Evolutionary conservation across 768 basidiomycete species (phyloP), one percentile per base, ranked within the genome.

Genomic region (Tricholomella constricta): DNA sequence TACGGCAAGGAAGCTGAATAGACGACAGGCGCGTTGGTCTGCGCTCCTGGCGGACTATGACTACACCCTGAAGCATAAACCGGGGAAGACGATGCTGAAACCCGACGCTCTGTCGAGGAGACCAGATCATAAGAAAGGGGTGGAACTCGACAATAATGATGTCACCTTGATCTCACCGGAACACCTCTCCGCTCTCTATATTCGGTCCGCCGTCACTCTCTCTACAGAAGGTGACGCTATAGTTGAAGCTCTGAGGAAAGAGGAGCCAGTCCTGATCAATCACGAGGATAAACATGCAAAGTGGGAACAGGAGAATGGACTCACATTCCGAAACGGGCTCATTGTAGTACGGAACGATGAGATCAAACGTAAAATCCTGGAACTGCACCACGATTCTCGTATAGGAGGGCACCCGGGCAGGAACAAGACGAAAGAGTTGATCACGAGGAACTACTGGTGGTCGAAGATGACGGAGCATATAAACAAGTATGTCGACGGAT

Each of bases 1-100:
- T n/a, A 67, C 62, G 3, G 57, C 73, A 1, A 62, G 71, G 43
- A 67, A 73, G 8, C 64, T 82, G 0, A 78, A n/a, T n/a, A n/a
- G n/a, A n/a, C n/a, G n/a, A n/a, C n/a, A n/a, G n/a, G n/a, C n/a
- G n/a, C n/a, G n/a, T 6, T 82, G 80, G 80, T 63, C 69, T 0
- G 51, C 66, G 0, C 59, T 66, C 11, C 62, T 81, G 0, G 56
- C 69, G 0, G 61, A 72, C 7, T 78, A 68, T 54, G 59, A 76
- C 34, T 75, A 72, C 19, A 17, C n/a, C n/a, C n/a, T n/a, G n/a
- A n/a, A n/a, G n/a, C n/a, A n/a, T n/a, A n/a, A n/a, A n/a, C n/a
- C n/a, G n/a, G n/a, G n/a, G n/a, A n/a, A n/a, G n/a, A n/a, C n/a
- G n/a, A n/a, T n/a, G n/a, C n/a, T n/a, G n/a, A n/a, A n/a, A n/a